phyloP scores from a whole-genome alignment of 2,329 filamentous ascomycete genomes.

The Verticillium dahliae region DNA sequence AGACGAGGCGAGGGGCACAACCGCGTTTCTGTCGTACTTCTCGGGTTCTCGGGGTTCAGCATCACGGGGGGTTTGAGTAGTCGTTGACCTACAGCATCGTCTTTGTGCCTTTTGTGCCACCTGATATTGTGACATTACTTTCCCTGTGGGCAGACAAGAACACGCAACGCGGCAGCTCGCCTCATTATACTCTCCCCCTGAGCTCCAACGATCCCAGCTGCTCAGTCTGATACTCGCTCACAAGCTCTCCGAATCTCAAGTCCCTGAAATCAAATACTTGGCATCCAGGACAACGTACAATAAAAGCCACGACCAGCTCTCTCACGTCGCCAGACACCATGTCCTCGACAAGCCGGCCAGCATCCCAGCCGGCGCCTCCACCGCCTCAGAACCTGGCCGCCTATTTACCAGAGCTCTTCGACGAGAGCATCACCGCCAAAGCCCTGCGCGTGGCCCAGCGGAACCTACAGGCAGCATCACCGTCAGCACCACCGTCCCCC shows the following conservation, averaged over 20 bases:
- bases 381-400: background rate
- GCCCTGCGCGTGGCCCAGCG: constrained; percentile 7
- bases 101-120: too few relatives aligned
- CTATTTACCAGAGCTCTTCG: constrained; percentile 1
- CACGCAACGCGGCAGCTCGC: too few relatives aligned
- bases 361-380: constrained; percentile 11
- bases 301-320: background rate
- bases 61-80: background rate
- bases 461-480: background rate
- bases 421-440: constrained; percentile 9
- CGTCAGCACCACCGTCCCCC: background rate
- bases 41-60: background rate
- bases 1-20: background rate
- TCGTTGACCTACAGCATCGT: too few relatives aligned
- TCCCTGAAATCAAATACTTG: too few relatives aligned
- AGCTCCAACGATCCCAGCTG: too few relatives aligned
- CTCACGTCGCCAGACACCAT: background rate
- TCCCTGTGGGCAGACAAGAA: too few relatives aligned
- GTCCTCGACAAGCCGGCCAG: constrained; percentile 14
- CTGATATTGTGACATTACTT: too few relatives aligned
- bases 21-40: background rate
- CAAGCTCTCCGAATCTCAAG: too few relatives aligned
- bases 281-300: background rate
- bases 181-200: too few relatives aligned
- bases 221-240: too few relatives aligned